These are phyloP conservation scores for Prunus yedoensis DNA, from an alignment of 331 rosid species.

Conservation along the genomic window DNA sequence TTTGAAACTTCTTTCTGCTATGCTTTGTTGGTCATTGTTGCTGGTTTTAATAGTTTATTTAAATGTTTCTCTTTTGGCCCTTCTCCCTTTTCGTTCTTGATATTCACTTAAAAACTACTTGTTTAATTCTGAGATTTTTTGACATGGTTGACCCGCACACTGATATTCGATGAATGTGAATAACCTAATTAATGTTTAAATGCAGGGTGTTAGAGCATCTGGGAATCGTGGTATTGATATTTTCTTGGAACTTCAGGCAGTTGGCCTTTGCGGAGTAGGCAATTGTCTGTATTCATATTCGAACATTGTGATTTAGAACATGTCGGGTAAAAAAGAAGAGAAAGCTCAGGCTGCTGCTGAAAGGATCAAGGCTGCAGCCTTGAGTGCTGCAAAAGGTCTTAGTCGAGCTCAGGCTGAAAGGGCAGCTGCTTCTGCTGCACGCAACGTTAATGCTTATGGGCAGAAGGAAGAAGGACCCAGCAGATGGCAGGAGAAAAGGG, in stretches of 20 bases:
- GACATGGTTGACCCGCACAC: not conserved
- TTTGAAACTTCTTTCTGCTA: not conserved
- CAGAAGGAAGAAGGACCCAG: constrained; percentile 99
- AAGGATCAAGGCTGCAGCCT: constrained; percentile 92
- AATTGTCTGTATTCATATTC: not conserved
- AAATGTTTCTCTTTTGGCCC: not conserved
- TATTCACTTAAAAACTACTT: not conserved
- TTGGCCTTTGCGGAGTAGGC: not conserved
- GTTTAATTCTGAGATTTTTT: not conserved
- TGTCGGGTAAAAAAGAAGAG: constrained; percentile 98
- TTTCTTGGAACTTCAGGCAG: not conserved
- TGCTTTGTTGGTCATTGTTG: not conserved
- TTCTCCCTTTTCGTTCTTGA: not conserved
- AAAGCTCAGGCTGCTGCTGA: constrained; percentile 93
- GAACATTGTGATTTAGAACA: constrained; percentile 33
- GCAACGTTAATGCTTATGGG: constrained; percentile 97
- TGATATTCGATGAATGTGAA: not conserved
- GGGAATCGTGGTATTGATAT: not conserved
- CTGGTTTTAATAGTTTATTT: not conserved
- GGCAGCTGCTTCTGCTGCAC: constrained; percentile 91
- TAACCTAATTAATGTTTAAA: not conserved
- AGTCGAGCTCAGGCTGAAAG: constrained; percentile 99
- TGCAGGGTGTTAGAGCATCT: not conserved
- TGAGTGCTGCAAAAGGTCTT: constrained; percentile 94
- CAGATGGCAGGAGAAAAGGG: constrained; percentile 99